These are phyloP conservation scores for Bacterosira constricta DNA, from an alignment of 108 stramenopile species.

Conservation along the genomic window DNA sequence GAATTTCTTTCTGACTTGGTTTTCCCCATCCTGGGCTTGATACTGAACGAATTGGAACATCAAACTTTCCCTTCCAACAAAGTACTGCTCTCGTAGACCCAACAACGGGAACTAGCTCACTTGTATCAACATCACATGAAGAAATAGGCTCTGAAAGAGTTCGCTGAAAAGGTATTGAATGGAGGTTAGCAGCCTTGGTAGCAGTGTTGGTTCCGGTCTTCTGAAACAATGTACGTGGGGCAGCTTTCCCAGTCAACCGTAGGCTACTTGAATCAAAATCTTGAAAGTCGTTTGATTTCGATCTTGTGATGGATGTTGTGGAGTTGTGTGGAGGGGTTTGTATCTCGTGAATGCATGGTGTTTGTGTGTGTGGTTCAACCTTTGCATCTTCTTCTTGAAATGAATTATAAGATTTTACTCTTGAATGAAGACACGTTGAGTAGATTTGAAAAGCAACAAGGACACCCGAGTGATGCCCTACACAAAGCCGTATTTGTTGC, in stretches of 20 bases:
- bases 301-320: background rate
- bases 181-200: background rate
- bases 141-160: conserved; percentile 31
- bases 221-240: background rate
- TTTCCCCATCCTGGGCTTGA: conserved; percentile 34
- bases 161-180: conserved; percentile 14
- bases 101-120: background rate
- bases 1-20: background rate
- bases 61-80: conserved; percentile 27
- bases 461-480: conserved; percentile 37
- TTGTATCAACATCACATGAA: background rate
- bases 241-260: no score
- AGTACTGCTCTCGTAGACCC: background rate
- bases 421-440: background rate
- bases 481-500: conserved; percentile 17
- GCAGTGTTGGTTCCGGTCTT: background rate
- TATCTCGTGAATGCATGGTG: no score
- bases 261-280: background rate
- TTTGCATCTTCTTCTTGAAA: conserved; percentile 3
- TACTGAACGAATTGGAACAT: conserved; percentile 33
- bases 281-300: background rate
- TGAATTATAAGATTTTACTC: background rate
- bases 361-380: background rate
- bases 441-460: conserved; percentile 27
- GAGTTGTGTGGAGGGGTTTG: background rate